These are phyloP conservation scores for Lactarius deliciosus DNA, from an alignment of 768 basidiomycete species.

Conservation along the genomic window DNA sequence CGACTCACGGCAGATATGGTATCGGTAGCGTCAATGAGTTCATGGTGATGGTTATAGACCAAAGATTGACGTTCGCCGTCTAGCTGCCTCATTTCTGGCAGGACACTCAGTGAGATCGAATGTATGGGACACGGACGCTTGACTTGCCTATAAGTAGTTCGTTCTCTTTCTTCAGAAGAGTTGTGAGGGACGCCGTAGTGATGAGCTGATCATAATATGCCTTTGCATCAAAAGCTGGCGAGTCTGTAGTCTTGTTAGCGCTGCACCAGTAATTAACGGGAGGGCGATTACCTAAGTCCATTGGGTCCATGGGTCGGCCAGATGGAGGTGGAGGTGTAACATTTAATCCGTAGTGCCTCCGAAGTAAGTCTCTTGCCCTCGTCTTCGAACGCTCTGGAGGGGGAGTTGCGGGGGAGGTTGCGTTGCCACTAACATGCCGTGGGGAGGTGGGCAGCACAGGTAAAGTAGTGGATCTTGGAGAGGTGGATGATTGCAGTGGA, in stretches of 20 bases:
- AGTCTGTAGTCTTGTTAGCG: slow-evolving; percentile 51
- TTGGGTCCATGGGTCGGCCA: slow-evolving; percentile 65
- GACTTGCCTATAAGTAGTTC: slow-evolving; percentile 68
- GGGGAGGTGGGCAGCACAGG: background rate
- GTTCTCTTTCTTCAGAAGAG: slow-evolving; percentile 76
- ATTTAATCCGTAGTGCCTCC: slow-evolving; percentile 86
- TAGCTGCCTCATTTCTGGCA: slow-evolving; percentile 77
- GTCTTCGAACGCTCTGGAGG: slow-evolving; percentile 33
- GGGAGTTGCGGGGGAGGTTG: slow-evolving; percentile 18
- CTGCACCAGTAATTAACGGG: background rate
- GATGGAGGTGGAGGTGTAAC: slow-evolving; percentile 65
- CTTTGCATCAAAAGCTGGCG: slow-evolving; percentile 77
- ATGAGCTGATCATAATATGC: slow-evolving; percentile 85
- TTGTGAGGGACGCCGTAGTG: slow-evolving; percentile 71
- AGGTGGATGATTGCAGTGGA: slow-evolving; percentile 11
- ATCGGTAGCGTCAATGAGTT: slow-evolving; percentile 90
- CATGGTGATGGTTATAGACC: slow-evolving; percentile 95
- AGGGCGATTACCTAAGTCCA: slow-evolving; percentile 66
- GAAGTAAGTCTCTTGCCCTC: slow-evolving; percentile 69
- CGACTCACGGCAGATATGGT: slow-evolving; percentile 77
- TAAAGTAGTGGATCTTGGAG: slow-evolving; percentile 1
- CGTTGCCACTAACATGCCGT: slow-evolving; percentile 1
- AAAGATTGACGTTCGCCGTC: slow-evolving; percentile 88
- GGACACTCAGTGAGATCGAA: background rate
- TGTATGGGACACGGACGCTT: background rate